Conservation (phyloP, 257 asterid genomes). For the Marsdenia floribunda region DNA sequence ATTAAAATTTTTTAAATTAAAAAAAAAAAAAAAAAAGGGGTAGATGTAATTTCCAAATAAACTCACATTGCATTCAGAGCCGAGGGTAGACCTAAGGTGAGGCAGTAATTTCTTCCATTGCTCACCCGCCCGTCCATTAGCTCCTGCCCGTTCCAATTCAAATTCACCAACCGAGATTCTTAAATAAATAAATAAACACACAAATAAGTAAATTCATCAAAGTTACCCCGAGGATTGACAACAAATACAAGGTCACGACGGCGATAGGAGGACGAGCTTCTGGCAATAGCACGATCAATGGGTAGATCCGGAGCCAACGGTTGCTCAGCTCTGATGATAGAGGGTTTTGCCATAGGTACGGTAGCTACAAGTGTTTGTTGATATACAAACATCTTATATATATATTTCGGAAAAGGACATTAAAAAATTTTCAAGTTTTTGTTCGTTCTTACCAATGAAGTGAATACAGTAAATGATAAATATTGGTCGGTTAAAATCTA, state of each 20-base stretch:
- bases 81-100: conserved; percentile 78
- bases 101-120: conserved; percentile 96
- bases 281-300: conserved; percentile 35
- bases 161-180: conserved; percentile 1
- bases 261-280: conserved; percentile 41
- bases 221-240: conserved; percentile 77
- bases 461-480: not conserved
- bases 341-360: conserved; percentile 61
- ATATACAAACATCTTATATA: conserved; percentile 34
- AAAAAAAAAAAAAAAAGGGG: not conserved
- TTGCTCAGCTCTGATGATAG: conserved; percentile 54
- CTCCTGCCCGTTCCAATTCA: conserved; percentile 54
- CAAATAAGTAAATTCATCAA: not conserved
- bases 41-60: not conserved
- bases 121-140: conserved; percentile 89
- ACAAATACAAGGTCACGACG: conserved; percentile 87
- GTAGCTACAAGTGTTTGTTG: conserved; percentile 29
- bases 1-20: not conserved
- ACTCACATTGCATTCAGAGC: conserved; percentile 81
- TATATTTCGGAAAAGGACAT: not conserved
- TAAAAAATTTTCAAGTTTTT: not conserved
- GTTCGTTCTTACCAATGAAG: not conserved
- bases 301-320: conserved; percentile 60
- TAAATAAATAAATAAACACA: not conserved
- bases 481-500: too few species aligned